phyloP scores from a whole-genome alignment of 2,329 filamentous ascomycete genomes.

The Diaporthe batatas region DNA sequence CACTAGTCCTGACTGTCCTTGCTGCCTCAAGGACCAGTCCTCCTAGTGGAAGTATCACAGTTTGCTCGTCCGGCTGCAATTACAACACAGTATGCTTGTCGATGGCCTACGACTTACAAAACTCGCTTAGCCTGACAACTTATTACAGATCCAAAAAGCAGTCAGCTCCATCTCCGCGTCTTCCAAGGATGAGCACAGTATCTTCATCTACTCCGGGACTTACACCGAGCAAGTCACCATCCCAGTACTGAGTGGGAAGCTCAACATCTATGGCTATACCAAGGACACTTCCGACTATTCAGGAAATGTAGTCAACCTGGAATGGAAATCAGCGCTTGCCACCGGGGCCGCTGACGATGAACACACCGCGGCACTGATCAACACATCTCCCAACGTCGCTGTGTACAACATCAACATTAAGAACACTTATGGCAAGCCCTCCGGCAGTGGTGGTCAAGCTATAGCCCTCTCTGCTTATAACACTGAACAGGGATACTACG shows the following conservation, averaged over 20 bases:
- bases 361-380: conserved; percentile 60
- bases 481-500: conserved; percentile 69
- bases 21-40: conserved; percentile 38
- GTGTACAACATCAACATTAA: conserved; percentile 70
- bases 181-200: conserved; percentile 32
- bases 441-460: conserved; percentile 54
- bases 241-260: conserved; percentile 57
- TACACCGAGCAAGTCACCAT: conserved; percentile 71
- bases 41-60: conserved; percentile 40
- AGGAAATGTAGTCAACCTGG: conserved; percentile 57
- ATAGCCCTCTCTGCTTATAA: conserved; percentile 66
- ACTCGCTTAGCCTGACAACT: not conserved
- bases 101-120: too few relatives aligned
- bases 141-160: conserved; percentile 38
- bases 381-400: conserved; percentile 59
- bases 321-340: conserved; percentile 35
- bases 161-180: conserved; percentile 40
- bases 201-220: conserved; percentile 57
- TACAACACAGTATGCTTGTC: conserved; percentile 35
- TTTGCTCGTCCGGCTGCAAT: conserved; percentile 39
- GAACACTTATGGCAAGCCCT: conserved; percentile 61
- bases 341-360: conserved; percentile 44
- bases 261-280: conserved; percentile 70
- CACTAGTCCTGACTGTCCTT: conserved; percentile 36
- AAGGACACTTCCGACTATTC: conserved; percentile 59